These are phyloP conservation scores for Dryadomyces quercivorus DNA, from an alignment of 2,329 filamentous ascomycete species.

Conservation along the genomic window DNA sequence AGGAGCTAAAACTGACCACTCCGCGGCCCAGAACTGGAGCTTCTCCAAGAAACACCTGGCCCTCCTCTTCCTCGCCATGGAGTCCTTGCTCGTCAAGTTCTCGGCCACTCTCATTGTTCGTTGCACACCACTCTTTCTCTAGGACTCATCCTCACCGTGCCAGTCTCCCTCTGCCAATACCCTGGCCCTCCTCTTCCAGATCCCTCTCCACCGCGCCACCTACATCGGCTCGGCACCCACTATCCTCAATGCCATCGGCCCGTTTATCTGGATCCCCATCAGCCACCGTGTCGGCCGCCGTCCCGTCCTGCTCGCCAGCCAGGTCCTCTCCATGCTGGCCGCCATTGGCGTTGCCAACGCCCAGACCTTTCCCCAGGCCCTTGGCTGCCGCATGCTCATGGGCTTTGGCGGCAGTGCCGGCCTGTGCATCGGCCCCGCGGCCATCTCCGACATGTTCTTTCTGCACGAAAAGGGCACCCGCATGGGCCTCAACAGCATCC, in stretches of 20 bases:
- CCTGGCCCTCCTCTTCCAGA: background rate
- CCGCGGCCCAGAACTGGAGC: background rate
- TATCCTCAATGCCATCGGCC: constrained; percentile 9
- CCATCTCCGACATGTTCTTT: background rate
- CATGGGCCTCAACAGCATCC: background rate
- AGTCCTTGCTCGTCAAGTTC: background rate
- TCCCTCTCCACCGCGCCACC: constrained; percentile 5
- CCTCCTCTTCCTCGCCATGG: background rate
- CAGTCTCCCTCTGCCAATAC: background rate
- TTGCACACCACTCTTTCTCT: background rate
- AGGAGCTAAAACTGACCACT: background rate
- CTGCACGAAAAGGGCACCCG: background rate
- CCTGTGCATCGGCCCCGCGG: background rate
- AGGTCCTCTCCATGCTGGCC: constrained; percentile 8
- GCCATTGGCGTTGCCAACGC: constrained; percentile 9
- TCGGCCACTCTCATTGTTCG: background rate
- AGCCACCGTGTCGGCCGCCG: constrained; percentile 12
- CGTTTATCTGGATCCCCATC: constrained; percentile 12
- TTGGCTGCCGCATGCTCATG: background rate
- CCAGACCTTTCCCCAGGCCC: constrained; percentile 4
- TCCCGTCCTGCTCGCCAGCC: constrained; percentile 10
- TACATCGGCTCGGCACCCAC: constrained; percentile 11
- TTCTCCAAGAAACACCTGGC: background rate
- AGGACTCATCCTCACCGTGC: background rate
- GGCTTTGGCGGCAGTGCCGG: background rate